These are phyloP conservation scores for Leccinum olivaceopallidum DNA, from an alignment of 768 basidiomycete genomes.

Conservation along the genomic window DNA sequence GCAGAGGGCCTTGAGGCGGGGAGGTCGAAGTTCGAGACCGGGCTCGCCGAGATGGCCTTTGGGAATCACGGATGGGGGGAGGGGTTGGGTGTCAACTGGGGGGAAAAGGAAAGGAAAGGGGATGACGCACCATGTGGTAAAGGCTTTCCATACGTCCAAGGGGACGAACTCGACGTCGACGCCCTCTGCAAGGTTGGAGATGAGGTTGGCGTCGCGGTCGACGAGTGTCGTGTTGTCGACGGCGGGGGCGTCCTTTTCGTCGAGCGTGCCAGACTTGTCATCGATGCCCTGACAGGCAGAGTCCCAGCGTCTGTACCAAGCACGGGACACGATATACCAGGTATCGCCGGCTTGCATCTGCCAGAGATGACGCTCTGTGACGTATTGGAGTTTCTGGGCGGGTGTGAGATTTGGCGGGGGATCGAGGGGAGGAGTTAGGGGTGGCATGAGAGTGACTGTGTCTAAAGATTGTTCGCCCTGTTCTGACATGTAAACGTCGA, in stretches of 20 bases:
- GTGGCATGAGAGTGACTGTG: slow-evolving; percentile 22
- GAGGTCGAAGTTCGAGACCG: slow-evolving; percentile 72
- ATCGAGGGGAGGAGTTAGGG: slow-evolving; percentile 28
- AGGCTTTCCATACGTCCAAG: slow-evolving; percentile 8
- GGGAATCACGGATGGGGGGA: slow-evolving; percentile 68
- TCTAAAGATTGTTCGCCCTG: slow-evolving; percentile 45
- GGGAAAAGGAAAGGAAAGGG: background rate
- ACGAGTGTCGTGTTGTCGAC: slow-evolving; percentile 74
- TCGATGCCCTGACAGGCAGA: slow-evolving; percentile 67
- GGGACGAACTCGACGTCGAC: slow-evolving; percentile 41
- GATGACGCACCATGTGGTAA: slow-evolving; percentile 55
- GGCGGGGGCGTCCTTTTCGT: slow-evolving; percentile 66
- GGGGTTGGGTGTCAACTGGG: slow-evolving; percentile 7
- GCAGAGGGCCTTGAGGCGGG: slow-evolving; percentile 56
- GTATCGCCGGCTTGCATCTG: slow-evolving; percentile 65
- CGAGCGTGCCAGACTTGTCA: slow-evolving; percentile 66
- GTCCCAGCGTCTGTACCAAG: slow-evolving; percentile 77
- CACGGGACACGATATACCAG: slow-evolving; percentile 74
- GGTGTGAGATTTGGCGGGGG: slow-evolving; percentile 33
- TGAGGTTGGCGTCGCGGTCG: slow-evolving; percentile 49
- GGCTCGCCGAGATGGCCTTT: slow-evolving; percentile 52
- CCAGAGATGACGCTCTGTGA: slow-evolving; percentile 46
- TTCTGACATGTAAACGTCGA: slow-evolving; percentile 68
- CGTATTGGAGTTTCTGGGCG: slow-evolving; percentile 48
- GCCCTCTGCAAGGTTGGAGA: slow-evolving; percentile 53